Evolutionary conservation across 2,329 filamentous ascomycete species (phyloP).

Genomic region (Bisporella sp.): DNA sequence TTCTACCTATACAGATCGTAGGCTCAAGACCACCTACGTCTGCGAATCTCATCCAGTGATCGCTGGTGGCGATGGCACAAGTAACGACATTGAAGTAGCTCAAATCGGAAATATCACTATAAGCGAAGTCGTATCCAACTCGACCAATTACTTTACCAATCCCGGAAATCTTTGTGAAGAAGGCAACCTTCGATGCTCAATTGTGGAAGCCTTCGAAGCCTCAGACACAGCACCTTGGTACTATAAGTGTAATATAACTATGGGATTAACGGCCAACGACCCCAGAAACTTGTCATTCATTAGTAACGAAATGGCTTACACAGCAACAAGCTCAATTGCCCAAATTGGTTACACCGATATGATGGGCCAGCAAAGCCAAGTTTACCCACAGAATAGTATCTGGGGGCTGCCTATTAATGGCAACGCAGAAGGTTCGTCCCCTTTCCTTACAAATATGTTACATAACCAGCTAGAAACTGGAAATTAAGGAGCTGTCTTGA

Average conservation of each 20-base stretch:
- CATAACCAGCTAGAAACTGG: slow-evolving; percentile 17
- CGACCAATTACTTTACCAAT: slow-evolving; percentile 34
- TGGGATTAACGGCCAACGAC: slow-evolving; percentile 30
- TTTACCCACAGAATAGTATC: slow-evolving; percentile 35
- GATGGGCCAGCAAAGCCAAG: slow-evolving; percentile 24
- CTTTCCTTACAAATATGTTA: slow-evolving; percentile 8
- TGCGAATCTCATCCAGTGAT: slow-evolving; percentile 29
- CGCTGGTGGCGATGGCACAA: slow-evolving; percentile 26
- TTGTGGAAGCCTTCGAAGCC: slow-evolving; percentile 33
- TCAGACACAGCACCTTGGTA: slow-evolving; percentile 31
- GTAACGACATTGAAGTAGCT: slow-evolving; percentile 22
- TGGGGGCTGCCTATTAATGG: slow-evolving; percentile 32
- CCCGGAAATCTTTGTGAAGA: slow-evolving; percentile 15
- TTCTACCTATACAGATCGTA: slow-evolving; percentile 29
- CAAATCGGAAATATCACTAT: slow-evolving; percentile 17
- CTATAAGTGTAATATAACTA: slow-evolving; percentile 34
- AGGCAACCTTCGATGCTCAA: slow-evolving; percentile 13
- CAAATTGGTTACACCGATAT: slow-evolving; percentile 31
- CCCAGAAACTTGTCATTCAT: slow-evolving; percentile 20
- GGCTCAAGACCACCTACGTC: slow-evolving; percentile 21
- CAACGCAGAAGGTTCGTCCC: not conserved
- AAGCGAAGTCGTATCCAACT: slow-evolving; percentile 22
- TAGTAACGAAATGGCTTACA: slow-evolving; percentile 27
- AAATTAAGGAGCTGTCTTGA: too few relatives aligned
- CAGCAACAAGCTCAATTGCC: slow-evolving; percentile 33